Base-by-base conservation (phyloP, 805 yeast species). In the Wickerhamomyces kurtzmanii region DNA sequence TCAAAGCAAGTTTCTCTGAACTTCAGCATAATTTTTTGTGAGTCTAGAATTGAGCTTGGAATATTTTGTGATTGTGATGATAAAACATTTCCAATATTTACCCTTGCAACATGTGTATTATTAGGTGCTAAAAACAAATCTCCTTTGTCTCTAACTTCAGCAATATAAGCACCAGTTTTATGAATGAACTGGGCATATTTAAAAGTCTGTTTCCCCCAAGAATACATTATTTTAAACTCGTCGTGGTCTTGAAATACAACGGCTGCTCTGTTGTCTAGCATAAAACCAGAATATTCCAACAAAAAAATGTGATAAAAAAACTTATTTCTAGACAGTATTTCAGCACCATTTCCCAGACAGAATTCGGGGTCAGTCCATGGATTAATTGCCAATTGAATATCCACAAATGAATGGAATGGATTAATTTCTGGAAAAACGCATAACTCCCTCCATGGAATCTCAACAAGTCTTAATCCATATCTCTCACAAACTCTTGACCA, bases 191-290 rank as follows among this genome's bases (percentile, higher is more conserved):
- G 98, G 2, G 84, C 85, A 51, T 71, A 81, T 43, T 76, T 72
- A 58, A 82, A 86, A 19, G 60, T 62, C 2, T 95, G 93, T 32
- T 65, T 70, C 3, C 97, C 97, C 97, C 97, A 89, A 12, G 94
- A 81, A 51, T 86, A 89, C 12, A 62, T 48, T 13, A 87, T 76
- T 24, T 83, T 86, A 41, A 82, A 71, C 15, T 59, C 60, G 5
- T 42, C 57, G 24, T 57, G 48, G 23, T 61, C 67, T 27, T 63
- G 62, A 50, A 82, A 67, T 39, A 75, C 75, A 12, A 65, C 53
- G 0, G 91, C 72, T 1, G 93, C 78, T 30, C 93, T 59, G 43
- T 80, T 79, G 46, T 91, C 98, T 32, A 86, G 59, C 32, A 84
- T 60, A 49, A 86, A 91, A 3, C 84, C 94, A 12, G 77, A 60